Conservation (phyloP, 2,329 filamentous ascomycete genomes). For the Helotiales sp. region DNA sequence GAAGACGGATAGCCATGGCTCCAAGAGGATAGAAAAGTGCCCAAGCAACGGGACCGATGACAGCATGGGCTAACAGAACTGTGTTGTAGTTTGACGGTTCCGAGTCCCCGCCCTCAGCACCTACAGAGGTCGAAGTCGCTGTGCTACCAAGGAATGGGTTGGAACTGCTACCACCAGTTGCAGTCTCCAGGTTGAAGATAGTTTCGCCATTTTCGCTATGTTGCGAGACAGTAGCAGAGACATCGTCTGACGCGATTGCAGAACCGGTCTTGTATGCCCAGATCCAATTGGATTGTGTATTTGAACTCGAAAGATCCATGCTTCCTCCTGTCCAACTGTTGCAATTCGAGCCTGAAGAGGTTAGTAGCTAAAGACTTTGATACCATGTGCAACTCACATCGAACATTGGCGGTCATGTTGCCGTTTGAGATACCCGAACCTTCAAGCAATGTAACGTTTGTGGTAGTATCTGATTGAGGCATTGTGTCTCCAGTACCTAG, state of each 20-base stretch:
- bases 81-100: neutral
- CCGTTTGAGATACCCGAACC: constrained; percentile 53
- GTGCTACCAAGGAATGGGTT: constrained; percentile 27
- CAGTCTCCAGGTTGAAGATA: constrained; percentile 46
- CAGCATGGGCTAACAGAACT: constrained; percentile 47
- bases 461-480: constrained; percentile 43
- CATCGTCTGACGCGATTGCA: constrained; percentile 47
- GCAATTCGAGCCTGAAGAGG: constrained; percentile 47
- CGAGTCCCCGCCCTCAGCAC: neutral
- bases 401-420: constrained; percentile 56
- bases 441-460: constrained; percentile 49
- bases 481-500: constrained; percentile 43
- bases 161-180: constrained; percentile 45
- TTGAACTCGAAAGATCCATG: constrained; percentile 49
- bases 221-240: constrained; percentile 42
- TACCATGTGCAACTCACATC: constrained; percentile 40
- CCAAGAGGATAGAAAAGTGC: constrained; percentile 60
- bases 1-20: constrained; percentile 58
- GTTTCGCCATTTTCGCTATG: constrained; percentile 46
- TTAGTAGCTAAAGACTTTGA: constrained; percentile 5
- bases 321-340: constrained; percentile 50
- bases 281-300: constrained; percentile 48
- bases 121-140: constrained; percentile 5
- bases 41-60: constrained; percentile 59
- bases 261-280: constrained; percentile 47